Percentiles rank a stretch among this genome's conserved stretches.
Conservation (phyloP, 192 early-diverging fungal genomes). For the Rhizophagus sp. region DNA sequence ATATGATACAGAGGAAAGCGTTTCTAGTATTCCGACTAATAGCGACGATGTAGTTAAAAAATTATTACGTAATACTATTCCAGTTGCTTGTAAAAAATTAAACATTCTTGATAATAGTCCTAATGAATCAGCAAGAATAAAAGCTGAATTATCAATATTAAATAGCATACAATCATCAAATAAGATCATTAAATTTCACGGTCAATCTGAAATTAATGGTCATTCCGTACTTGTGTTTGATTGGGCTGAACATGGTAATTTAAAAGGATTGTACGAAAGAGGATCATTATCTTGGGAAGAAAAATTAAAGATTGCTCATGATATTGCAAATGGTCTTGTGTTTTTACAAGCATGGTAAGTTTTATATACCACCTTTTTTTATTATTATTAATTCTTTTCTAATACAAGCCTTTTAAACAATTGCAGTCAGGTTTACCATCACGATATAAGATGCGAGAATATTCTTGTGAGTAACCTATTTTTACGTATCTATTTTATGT, state of each 20-base stretch:
- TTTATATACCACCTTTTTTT: background rate
- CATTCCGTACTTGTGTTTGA: background rate
- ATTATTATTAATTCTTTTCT: background rate
- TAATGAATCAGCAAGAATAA: background rate
- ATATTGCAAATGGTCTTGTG: conserved; percentile 5
- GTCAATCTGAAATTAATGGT: background rate
- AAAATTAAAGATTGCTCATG: conserved; percentile 18
- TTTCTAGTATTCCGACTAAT: too few relatives aligned
- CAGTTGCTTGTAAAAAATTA: background rate
- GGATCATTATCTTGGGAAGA: background rate
- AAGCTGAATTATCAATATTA: conserved; percentile 3
- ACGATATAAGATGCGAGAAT: conserved; percentile 23
- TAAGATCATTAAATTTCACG: conserved; percentile 23
- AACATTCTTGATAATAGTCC: background rate
- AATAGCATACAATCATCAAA: background rate
- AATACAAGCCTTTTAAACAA: background rate
- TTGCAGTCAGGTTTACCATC: background rate
- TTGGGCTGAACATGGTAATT: conserved; percentile 25
- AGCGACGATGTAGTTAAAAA: too few relatives aligned
- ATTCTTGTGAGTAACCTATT: background rate
- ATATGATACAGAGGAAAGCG: background rate
- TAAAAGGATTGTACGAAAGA: background rate
- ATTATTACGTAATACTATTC: background rate
- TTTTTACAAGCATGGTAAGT: conserved; percentile 12
- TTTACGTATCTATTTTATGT: background rate